Evolutionary conservation across 441 rosid species (phyloP).

Genomic region (Adansonia gregorii): DNA sequence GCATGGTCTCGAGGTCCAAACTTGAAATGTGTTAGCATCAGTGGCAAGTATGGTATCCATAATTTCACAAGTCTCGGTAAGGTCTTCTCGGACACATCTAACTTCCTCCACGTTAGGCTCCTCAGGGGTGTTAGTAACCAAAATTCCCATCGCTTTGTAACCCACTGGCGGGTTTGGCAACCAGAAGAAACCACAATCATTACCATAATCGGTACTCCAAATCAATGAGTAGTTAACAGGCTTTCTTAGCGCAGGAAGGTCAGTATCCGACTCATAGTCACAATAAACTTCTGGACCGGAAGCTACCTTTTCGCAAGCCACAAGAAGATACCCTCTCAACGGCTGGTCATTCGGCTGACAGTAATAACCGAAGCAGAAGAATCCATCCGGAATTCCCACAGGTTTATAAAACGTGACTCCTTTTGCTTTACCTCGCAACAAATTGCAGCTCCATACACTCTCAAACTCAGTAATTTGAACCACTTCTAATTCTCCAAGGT

Average conservation of each 20-base stretch:
- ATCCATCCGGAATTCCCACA: slow-evolving; percentile 63
- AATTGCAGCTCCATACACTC: slow-evolving; percentile 53
- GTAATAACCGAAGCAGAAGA: slow-evolving; percentile 62
- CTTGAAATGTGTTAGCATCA: slow-evolving; percentile 43
- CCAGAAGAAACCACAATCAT: slow-evolving; percentile 59
- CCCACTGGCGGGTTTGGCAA: slow-evolving; percentile 64
- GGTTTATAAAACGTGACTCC: slow-evolving; percentile 61
- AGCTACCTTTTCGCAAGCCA: slow-evolving; percentile 36
- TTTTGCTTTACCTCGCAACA: slow-evolving; percentile 41
- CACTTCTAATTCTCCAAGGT: slow-evolving; percentile 61
- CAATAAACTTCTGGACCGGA: slow-evolving; percentile 14
- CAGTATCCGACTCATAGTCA: slow-evolving; percentile 25
- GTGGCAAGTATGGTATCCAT: slow-evolving; percentile 45
- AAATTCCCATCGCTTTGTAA: slow-evolving; percentile 63
- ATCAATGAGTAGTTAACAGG: slow-evolving; percentile 54
- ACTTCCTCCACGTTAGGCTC: slow-evolving; percentile 57
- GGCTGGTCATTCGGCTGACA: slow-evolving; percentile 58
- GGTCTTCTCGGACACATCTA: slow-evolving; percentile 66
- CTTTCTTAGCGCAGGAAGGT: slow-evolving; percentile 48
- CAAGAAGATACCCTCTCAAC: slow-evolving; percentile 63
- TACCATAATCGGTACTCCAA: slow-evolving; percentile 45
- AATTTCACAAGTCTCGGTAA: slow-evolving; percentile 63
- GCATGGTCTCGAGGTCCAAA: slow-evolving; percentile 60
- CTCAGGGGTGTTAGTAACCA: slow-evolving; percentile 45
- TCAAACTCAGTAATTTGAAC: slow-evolving; percentile 51